Evolutionary conservation across 768 basidiomycete species (phyloP).

Genomic region (Amanita subjunquillea): DNA sequence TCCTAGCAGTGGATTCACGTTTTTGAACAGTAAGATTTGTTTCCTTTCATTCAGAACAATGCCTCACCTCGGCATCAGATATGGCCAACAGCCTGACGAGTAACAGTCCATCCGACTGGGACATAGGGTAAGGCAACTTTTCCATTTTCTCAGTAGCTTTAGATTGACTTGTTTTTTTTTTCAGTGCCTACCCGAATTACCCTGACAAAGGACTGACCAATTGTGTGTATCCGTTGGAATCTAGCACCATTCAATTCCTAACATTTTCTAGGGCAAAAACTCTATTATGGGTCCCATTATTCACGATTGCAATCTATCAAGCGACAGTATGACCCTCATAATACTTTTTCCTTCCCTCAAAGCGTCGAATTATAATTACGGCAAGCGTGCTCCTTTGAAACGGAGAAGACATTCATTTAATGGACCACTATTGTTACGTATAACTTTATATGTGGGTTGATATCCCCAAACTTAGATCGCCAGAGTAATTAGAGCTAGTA

Average conservation of each 20-base stretch:
- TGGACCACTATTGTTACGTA: too few species aligned
- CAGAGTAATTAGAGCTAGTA: too few species aligned
- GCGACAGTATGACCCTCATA: slow-evolving; percentile 21
- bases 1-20: slow-evolving; percentile 31
- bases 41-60: neutral
- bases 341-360: slow-evolving; percentile 27
- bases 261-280: slow-evolving; percentile 18
- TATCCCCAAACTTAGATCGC: too few species aligned
- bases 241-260: neutral
- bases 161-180: neutral
- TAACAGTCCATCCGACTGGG: slow-evolving; percentile 23
- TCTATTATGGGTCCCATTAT: slow-evolving; percentile 24
- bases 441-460: too few species aligned
- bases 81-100: slow-evolving; percentile 21
- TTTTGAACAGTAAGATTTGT: slow-evolving; percentile 27
- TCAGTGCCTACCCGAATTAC: slow-evolving; percentile 33
- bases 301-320: slow-evolving; percentile 21
- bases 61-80: slow-evolving; percentile 10
- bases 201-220: slow-evolving; percentile 26
- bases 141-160: neutral
- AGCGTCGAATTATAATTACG: neutral
- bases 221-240: slow-evolving; percentile 16
- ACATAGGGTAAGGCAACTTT: slow-evolving; percentile 19
- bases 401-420: too few species aligned
- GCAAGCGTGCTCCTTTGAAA: neutral